Evolutionary conservation across 441 rosid species (phyloP), one percentile per base, ranked within the genome.

Genomic region (Gossypium davidsonii): DNA sequence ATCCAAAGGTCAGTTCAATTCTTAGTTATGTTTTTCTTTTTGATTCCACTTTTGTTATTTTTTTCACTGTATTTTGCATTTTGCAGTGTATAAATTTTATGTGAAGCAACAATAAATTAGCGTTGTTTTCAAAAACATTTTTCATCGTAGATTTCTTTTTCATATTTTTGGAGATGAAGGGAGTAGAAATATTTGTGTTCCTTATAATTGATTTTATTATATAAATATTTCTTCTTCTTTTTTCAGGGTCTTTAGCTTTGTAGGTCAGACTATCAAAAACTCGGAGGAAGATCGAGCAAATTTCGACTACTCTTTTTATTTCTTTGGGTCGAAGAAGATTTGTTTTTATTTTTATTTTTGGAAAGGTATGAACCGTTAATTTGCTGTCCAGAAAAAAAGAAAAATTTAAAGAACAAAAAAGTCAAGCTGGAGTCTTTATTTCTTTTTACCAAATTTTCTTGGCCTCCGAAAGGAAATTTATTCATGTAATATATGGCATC

Each of bases 251-350:
- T 66, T 56, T 44, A 66, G 77, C 72, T 66, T 11, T 21, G 44
- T n/a, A 23, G 57, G 10, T 21, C 52, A 14, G 62, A 52, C 2
- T 60, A 60, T 60, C 17, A 31, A 15, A 6, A 53, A 37, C 53
- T 63, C 56, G 39, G 52, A 21, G 31, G 60, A 53, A 25, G 63
- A 65, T 73, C 65, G 18, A 63, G 57, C 65, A 53, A 53, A 21
- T 15, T 26, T 73, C 18, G 10, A 37, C 0, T 72, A 3, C 4
- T 62, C 55, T 70, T 56, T 57, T 58, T 31, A 44, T 48, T 48
- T 48, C n/a, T 48, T 48, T 6, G 10, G 17, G 18, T 21, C 2
- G 9, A 53, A 18, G 58, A 53, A 14, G 25, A 18, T 17, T 53
- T 53, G 58, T 8, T 7, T 7, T 28, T 28, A 28, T 28, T 7